Evolutionary conservation across 768 basidiomycete species (phyloP), one percentile per base, ranked within the genome.

Genomic region (Agaricus sinodeliciosus): DNA sequence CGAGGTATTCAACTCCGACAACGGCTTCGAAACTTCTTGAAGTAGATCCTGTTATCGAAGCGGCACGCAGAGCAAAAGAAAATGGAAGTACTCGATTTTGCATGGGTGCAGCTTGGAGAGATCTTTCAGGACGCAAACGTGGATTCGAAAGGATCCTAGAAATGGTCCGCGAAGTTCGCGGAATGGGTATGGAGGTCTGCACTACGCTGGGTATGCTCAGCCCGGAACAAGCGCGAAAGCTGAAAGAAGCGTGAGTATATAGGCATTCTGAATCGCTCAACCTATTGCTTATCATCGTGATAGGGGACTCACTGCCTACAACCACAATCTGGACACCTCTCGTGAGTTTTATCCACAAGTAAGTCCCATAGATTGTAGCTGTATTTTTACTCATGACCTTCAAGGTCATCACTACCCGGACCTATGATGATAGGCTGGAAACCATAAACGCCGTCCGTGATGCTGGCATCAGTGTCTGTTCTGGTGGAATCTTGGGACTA

Each of bases 101-200:
- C 68, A 98, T 97, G 95, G 95, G 95, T 54, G 94, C 95, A 3
- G 95, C 95, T 4, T 99, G 95, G 95, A 77, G 95, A 58, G 95
- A 96, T 65, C 80, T 97, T 51, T 83, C 88, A 9, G 93, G 95
- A 2, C 81, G 91, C 57, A 96, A 95, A 68, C 79, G 90, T 40
- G 94, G 94, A 0, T 98, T 98, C 58, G 90, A 96, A 65, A 80
- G 82, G 61, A 97, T 98, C 61, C 72, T 98, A 57, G 74, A 82
- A 57, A 98, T 98, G 94, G 94, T 98, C 53, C 76, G 78, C 34
- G 80, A 90, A 67, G 84, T 92, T 66, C 84, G 94, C 58, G 89
- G 81, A 16, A 94, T 97, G 90, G 94, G 87, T 37, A 96, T 99
- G 95, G 95, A 99, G 71, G 95, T 99, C 22, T 99, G 95, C 74